Evolutionary conservation across 1,139 yeast species (phyloP), one percentile per base, ranked within the genome.

Genomic region (Spathaspora sp.): DNA sequence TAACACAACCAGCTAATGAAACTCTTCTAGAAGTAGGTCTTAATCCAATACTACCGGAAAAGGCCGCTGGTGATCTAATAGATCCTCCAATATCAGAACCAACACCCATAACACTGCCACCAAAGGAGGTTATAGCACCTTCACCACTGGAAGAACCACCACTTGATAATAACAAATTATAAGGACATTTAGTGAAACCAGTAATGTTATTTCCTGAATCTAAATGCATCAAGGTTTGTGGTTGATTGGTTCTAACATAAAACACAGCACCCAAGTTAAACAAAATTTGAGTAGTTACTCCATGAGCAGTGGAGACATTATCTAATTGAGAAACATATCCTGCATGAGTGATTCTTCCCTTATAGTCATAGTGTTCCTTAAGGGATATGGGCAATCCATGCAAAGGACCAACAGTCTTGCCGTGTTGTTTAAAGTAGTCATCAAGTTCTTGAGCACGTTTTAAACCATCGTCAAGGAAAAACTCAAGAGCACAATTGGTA

Each of bases 51-150:
- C 78, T 64, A 23, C 89, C 89, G 42, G 83, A 76, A 59, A 74
- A 85, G 0, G 89, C 89, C 26, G 91, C 86, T 2, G 93, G 95
- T 7, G 78, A 82, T 59, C 93, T 76, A 52, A 86, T 82, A 1
- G 88, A 81, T 1, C 93, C 95, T 50, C 93, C 95, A 55, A 86
- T 85, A 63, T 86, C 95, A 37, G 87, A 78, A 18, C 93, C 93
- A 47, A 86, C 72, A 40, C 91, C 91, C 38, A 85, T 52, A 2
- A 80, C 72, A 26, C 88, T 80, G 8, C 84, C 89, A 41, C 81
- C 84, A 64, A 82, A 78, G 1, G 78, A 81, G 39, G 82, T 80
- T 53, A 82, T 62, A 0, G 90, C 79, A 53, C 91, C 90, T 63
- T 86, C 93, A 54, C 95, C 95, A 27, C 88, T 83, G 1, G 89